Evolutionary conservation across 768 basidiomycete genomes (phyloP), one percentile per base, ranked within the genome.

Genomic region (Symmetrospora coprosmae): DNA sequence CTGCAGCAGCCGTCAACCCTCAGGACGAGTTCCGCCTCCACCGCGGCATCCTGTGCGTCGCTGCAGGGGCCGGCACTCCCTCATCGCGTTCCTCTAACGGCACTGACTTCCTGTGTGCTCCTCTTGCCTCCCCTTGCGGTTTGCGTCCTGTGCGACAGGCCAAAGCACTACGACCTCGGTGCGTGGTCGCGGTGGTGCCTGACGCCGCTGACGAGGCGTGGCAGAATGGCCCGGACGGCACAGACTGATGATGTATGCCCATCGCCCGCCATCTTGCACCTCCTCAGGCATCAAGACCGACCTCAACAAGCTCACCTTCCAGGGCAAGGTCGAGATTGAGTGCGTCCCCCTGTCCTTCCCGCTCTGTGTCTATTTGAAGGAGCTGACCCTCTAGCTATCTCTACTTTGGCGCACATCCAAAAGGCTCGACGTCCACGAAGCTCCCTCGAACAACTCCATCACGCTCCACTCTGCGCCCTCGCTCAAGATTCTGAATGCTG

Each of bases 281-380:
- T n/a, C n/a, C n/a, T n/a, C n/a, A n/a, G n/a, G 55, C 45, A 74
- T 90, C 70, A 81, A 79, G 68, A 90, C 87, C 51, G 87, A 96
- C 73, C 80, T 96, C 51, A 78, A 83, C 58, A 77, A 77, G n/a
- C 77, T 81, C 62, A 78, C 74, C 9, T 97, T 89, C 71, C 75
- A 80, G 40, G 92, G 92, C 40, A 76, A 82, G 37, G 85, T 83
- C 48, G 81, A 80, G 65, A 80, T 86, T 68, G 76, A 79, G 86
- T 81, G 62, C 52, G 80, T 74, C 23, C 34, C 38, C 31, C 16
- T 30, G 27, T 35, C 16, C 27, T 48, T 37, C 16, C 16, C n/a
- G 21, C 2, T 48, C 31, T 37, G 45, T 31, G 3, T 39, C 21
- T 9, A 27, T 41, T 35, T 11, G 21, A 21, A 11, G n/a, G 30